phyloP scores from a whole-genome alignment of 129 eudicot genomes.

The Cynara cardunculus region DNA sequence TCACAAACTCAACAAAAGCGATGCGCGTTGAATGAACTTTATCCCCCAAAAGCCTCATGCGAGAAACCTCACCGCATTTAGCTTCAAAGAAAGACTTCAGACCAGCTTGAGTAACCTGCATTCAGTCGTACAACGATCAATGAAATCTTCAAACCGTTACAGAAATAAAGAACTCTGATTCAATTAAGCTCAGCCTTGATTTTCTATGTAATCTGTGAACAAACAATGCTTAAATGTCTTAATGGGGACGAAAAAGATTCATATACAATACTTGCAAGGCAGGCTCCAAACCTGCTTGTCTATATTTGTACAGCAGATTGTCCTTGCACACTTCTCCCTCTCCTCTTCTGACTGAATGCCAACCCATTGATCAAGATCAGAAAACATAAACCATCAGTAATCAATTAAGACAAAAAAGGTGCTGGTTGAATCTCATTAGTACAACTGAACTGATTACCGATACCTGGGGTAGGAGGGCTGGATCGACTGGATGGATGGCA shows the following conservation, averaged over 20 bases:
- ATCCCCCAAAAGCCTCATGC: slow-evolving; percentile 96
- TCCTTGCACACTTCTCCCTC: slow-evolving; percentile 95
- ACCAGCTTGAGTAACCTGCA: slow-evolving; percentile 84
- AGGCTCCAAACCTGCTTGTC: slow-evolving; percentile 68
- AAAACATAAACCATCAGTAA: background rate
- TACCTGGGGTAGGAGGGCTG: slow-evolving; percentile 86
- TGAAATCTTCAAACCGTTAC: background rate
- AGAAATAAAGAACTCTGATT: background rate
- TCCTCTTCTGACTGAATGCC: slow-evolving; percentile 90
- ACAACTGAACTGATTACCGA: background rate
- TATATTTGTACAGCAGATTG: slow-evolving; percentile 95
- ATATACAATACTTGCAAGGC: too few species aligned
- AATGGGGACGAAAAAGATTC: background rate
- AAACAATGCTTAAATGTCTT: background rate
- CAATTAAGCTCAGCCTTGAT: background rate
- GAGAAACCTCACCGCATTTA: slow-evolving; percentile 97
- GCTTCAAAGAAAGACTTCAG: slow-evolving; percentile 86
- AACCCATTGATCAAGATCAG: background rate
- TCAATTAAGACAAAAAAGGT: too few species aligned
- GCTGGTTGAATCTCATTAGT: background rate
- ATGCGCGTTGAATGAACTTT: slow-evolving; percentile 87
- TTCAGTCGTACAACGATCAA: background rate
- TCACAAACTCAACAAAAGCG: slow-evolving; percentile 90
- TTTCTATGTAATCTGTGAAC: too few species aligned
- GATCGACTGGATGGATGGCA: slow-evolving; percentile 96